Percentiles rank a stretch among this genome's conserved stretches.
These are phyloP conservation scores for Terana coerulea DNA, from an alignment of 768 basidiomycete genomes.

Conservation along the genomic window DNA sequence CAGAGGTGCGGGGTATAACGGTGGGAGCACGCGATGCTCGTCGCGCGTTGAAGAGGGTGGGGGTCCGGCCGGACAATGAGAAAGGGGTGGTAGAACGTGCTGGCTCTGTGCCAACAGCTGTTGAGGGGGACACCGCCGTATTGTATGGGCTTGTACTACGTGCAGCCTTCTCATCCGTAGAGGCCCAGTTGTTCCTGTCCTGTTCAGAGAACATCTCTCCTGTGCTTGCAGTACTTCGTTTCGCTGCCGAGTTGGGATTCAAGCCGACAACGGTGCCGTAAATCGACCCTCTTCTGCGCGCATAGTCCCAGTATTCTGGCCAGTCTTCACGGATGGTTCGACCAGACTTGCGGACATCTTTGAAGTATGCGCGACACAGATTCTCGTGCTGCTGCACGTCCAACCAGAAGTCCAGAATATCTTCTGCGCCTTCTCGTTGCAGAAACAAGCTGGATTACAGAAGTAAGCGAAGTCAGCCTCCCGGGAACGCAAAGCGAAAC, in stretches of 20 bases:
- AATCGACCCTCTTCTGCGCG: constrained; percentile 86
- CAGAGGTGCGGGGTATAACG: constrained; percentile 85
- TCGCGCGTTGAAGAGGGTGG: constrained; percentile 69
- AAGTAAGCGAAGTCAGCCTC: neutral
- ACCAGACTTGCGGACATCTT: constrained; percentile 95
- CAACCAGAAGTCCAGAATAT: constrained; percentile 97
- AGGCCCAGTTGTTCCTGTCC: constrained; percentile 63
- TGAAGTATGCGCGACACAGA: constrained; percentile 97
- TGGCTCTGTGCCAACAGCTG: constrained; percentile 40
- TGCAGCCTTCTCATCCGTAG: constrained; percentile 44
- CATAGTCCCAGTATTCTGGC: constrained; percentile 98
- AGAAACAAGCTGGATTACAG: constrained; percentile 71
- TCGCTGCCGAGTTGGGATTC: constrained; percentile 53
- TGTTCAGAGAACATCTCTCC: constrained; percentile 64
- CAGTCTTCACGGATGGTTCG: constrained; percentile 93
- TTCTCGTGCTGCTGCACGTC: constrained; percentile 99
- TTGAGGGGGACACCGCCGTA: constrained; percentile 46
- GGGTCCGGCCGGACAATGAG: constrained; percentile 69
- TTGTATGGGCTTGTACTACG: constrained; percentile 57
- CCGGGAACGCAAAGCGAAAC: constrained; percentile 32
- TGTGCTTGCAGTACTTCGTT: constrained; percentile 83
- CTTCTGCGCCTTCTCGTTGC: constrained; percentile 93
- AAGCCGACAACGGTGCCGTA: constrained; percentile 88
- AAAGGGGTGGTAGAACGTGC: constrained; percentile 79
- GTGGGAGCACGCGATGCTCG: constrained; percentile 90